Conservation (phyloP, 2,329 filamentous ascomycete species). For the Leptodontidium sp. region DNA sequence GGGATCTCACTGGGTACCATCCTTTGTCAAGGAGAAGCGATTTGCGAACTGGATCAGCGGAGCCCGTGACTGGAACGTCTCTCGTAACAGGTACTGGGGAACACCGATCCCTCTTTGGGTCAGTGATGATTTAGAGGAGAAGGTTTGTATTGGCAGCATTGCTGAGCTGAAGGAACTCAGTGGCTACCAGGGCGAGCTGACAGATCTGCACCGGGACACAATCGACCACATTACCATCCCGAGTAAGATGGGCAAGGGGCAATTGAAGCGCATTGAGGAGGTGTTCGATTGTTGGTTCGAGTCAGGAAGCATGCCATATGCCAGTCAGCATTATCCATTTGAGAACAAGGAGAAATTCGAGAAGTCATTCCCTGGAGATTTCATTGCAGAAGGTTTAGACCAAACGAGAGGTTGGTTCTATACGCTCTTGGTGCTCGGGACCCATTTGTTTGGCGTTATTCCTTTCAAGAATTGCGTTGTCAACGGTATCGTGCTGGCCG, state of each 20-base stretch:
- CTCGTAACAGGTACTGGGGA: slow-evolving; percentile 93
- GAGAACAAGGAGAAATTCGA: slow-evolving; percentile 85
- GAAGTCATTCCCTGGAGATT: slow-evolving; percentile 86
- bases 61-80: slow-evolving; percentile 95
- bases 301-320: slow-evolving; percentile 95
- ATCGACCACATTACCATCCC: slow-evolving; percentile 95
- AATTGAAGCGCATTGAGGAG: slow-evolving; percentile 81
- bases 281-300: slow-evolving; percentile 99
- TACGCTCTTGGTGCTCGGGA: slow-evolving; percentile 86
- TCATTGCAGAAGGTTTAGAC: slow-evolving; percentile 92
- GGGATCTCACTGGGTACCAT: slow-evolving; percentile 89
- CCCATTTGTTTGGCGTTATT: slow-evolving; percentile 82
- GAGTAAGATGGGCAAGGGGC: slow-evolving; percentile 85
- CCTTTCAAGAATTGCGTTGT: slow-evolving; percentile 98
- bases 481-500: slow-evolving; percentile 91
- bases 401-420: slow-evolving; percentile 99
- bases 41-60: slow-evolving; percentile 93
- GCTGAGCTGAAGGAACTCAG: slow-evolving; percentile 85
- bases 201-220: slow-evolving; percentile 90
- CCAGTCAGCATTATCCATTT: slow-evolving; percentile 90
- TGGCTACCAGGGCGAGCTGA: slow-evolving; percentile 83
- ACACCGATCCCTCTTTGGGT: slow-evolving; percentile 93
- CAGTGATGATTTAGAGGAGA: slow-evolving; percentile 86
- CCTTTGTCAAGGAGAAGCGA: slow-evolving; percentile 87
- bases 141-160: slow-evolving; percentile 85